Percentiles rank a stretch among this genome's conserved stretches.
These are phyloP conservation scores for Daldinia eschscholtzii DNA, from an alignment of 2,329 filamentous ascomycete species.

Conservation along the genomic window DNA sequence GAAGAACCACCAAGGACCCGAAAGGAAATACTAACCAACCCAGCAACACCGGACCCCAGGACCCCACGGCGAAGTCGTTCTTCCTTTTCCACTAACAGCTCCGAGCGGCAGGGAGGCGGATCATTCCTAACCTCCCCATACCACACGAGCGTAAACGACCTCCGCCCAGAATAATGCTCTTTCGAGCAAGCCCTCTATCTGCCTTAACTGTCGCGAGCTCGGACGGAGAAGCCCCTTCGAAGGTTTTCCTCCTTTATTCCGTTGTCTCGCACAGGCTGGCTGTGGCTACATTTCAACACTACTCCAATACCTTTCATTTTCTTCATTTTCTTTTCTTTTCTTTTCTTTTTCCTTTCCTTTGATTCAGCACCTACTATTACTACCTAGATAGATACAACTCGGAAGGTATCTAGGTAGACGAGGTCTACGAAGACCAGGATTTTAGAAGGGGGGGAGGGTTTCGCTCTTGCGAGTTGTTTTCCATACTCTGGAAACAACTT, in stretches of 20 bases:
- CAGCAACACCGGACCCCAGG: not conserved
- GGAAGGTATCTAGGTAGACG: too few relatives aligned
- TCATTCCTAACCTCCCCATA: not conserved
- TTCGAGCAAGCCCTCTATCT: not conserved
- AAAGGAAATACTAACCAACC: not conserved
- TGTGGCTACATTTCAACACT: slow-evolving; percentile 7
- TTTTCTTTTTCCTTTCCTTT: too few relatives aligned
- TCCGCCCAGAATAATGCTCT: slow-evolving; percentile 4
- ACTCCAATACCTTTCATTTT: not conserved
- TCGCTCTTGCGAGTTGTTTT: too few relatives aligned
- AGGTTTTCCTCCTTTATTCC: not conserved
- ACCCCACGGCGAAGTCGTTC: not conserved
- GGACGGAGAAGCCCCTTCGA: not conserved
- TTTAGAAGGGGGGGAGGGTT: too few relatives aligned
- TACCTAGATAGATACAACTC: too few relatives aligned
- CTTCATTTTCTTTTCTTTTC: too few relatives aligned
- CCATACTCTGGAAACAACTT: not conserved
- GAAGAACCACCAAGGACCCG: not conserved
- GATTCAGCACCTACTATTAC: too few relatives aligned
- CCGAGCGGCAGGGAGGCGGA: not conserved
- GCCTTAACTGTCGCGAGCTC: not conserved
- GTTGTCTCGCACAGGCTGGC: not conserved
- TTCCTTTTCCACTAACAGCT: not conserved
- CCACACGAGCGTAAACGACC: not conserved
- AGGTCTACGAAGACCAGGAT: too few relatives aligned